Percentiles rank a stretch among this genome's conserved stretches.
Evolutionary conservation across 257 asterid species (phyloP).

Genomic region (Verbena officinalis): DNA sequence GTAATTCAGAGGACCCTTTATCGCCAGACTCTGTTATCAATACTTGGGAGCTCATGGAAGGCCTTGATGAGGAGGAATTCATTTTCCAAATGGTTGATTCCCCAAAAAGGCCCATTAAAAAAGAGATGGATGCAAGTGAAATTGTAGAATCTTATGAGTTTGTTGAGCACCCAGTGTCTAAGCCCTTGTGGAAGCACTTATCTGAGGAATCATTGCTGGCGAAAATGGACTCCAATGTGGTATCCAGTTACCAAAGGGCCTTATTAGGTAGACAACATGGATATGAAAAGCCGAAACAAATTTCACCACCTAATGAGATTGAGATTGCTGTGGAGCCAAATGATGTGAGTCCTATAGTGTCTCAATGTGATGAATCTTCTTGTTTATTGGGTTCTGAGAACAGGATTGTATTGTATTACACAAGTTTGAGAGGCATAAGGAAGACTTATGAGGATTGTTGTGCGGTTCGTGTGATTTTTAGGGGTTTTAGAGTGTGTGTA

Average conservation of each 20-base stretch:
- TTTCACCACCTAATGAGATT: conserved; percentile 1
- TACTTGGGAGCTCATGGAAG: conserved; percentile 98
- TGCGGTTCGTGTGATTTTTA: conserved; percentile 63
- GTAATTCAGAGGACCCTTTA: conserved; percentile 49
- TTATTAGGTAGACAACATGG: conserved; percentile 45
- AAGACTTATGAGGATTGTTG: conserved; percentile 86
- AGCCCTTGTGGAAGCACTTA: conserved; percentile 60
- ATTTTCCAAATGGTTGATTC: conserved; percentile 45
- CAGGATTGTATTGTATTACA: conserved; percentile 68
- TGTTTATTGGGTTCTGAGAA: conserved; percentile 41
- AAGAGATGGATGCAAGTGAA: conserved; percentile 32
- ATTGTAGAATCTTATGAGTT: conserved; percentile 41
- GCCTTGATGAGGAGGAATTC: conserved; percentile 69
- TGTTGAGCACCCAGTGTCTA: conserved; percentile 48
- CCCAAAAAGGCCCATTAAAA: conserved; percentile 27
- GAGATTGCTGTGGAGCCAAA: conserved; percentile 32
- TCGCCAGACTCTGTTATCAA: conserved; percentile 89
- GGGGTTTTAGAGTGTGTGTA: conserved; percentile 63
- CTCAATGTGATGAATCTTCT: conserved; percentile 39
- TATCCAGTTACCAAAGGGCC: conserved; percentile 41
- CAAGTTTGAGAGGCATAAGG: conserved; percentile 89
- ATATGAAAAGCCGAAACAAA: conserved; percentile 34
- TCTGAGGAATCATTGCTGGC: conserved; percentile 58
- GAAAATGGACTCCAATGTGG: conserved; percentile 48
- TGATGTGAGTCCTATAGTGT: conserved; percentile 20